Base-by-base conservation (phyloP, 495 filamentous ascomycete genomes). In the Cercophora samala region DNA sequence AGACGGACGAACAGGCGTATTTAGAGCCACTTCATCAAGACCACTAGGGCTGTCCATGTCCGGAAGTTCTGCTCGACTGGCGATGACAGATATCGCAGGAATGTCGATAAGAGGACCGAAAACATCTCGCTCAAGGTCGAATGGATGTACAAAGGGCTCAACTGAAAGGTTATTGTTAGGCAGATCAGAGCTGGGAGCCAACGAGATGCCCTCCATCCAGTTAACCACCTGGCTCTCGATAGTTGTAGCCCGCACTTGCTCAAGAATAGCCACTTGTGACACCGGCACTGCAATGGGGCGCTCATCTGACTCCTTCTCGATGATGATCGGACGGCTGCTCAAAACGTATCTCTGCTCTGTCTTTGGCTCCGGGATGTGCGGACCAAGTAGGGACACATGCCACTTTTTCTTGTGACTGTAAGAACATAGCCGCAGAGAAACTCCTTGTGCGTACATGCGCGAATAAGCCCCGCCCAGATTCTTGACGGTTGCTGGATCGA, bases 361-460 rank as follows among this genome's bases (percentile, higher is more conserved):
- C 11, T 17, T 53, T 6, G 24, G 22, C 11, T 42, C 32, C 15
- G 26, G 1, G 21, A 21, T 23, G 21, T 52, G 54, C 13, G 69
- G 58, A 0, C 64, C 68, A 26, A 77, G 5, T 1, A 65, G 1
- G 8, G 59, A 62, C 25, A 64, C 22, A 18, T 67, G 65, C 21
- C 22, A 51, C 11, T 18, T 17, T 46, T 59, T 68, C 2, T 64
- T 25, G 3, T 51, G 11, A n/a, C 54, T 42, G 51, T 64, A 74
- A 2, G 18, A 55, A 42, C 72, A 75, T 17, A 73, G 67, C 0
- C 73, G 68, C 22, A 74, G 64, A 2, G 70, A 70, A 8, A 58
- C 54, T 1, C 68, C 68, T 42, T 68, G 32, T 8, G 46, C 51
- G 46, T 70, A 71, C 19, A 74, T 63, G 5, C 21, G 58, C 55